A percentile compares a stretch with the other conserved stretches of the same genome.
phyloP scores from a whole-genome alignment of 2,329 filamentous ascomycete genomes.

The Trichoderma breve region DNA sequence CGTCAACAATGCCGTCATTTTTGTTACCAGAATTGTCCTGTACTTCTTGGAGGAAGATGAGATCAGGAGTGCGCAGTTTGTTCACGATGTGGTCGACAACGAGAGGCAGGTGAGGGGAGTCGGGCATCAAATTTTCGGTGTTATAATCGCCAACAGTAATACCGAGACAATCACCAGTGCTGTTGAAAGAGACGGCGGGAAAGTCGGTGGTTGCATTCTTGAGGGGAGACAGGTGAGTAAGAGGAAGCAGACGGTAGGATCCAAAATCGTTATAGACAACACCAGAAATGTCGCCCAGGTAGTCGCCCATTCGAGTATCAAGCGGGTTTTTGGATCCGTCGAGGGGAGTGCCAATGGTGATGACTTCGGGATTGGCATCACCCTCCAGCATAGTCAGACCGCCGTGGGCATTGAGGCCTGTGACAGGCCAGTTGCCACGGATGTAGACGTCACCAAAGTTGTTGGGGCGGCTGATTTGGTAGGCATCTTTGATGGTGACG shows the following conservation, averaged over 20 bases:
- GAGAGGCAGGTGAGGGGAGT: conserved; percentile 51
- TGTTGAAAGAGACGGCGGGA: conserved; percentile 51
- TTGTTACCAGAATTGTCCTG: conserved; percentile 64
- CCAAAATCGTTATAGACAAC: conserved; percentile 64
- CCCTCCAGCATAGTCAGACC: conserved; percentile 61
- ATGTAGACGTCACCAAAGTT: conserved; percentile 68
- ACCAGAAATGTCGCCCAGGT: conserved; percentile 65
- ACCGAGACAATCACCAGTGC: conserved; percentile 56
- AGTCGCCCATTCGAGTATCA: conserved; percentile 63
- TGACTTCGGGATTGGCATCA: conserved; percentile 67
- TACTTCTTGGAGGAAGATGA: conserved; percentile 69
- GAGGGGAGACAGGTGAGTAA: conserved; percentile 53
- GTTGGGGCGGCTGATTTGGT: conserved; percentile 60
- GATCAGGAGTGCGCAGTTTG: conserved; percentile 60
- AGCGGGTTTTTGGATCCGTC: conserved; percentile 61
- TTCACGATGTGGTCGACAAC: conserved; percentile 65
- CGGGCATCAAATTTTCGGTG: conserved; percentile 64
- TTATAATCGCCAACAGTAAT: conserved; percentile 68
- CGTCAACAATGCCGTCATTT: conserved; percentile 56
- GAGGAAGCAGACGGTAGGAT: conserved; percentile 66
- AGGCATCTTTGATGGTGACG: conserved; percentile 59
- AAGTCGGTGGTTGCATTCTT: conserved; percentile 47
- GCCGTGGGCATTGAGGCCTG: conserved; percentile 60
- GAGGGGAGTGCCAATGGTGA: conserved; percentile 62
- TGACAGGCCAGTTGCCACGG: conserved; percentile 60